Conservation (phyloP, 768 basidiomycete species). For the Phylloporus sp. region DNA sequence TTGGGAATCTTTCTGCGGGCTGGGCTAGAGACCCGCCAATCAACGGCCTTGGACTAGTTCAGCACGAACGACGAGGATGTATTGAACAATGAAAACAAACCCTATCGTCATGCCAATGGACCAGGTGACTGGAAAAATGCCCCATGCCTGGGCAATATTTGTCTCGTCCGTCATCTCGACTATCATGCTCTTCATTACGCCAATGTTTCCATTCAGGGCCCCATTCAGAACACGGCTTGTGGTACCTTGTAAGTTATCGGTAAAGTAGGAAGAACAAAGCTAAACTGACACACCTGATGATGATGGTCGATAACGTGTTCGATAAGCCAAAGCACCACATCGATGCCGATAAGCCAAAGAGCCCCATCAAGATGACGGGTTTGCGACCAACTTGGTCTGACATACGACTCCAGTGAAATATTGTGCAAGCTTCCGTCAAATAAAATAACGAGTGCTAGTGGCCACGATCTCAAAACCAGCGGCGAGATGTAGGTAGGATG, state of each 20-base stretch:
- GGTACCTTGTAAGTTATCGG: not conserved
- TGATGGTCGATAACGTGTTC: slow-evolving; percentile 41
- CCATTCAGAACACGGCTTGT: slow-evolving; percentile 44
- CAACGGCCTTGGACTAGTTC: slow-evolving; percentile 46
- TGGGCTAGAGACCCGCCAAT: slow-evolving; percentile 63
- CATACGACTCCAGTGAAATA: slow-evolving; percentile 47
- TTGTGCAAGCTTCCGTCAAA: slow-evolving; percentile 44
- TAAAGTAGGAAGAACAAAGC: not conserved
- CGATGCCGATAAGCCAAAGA: slow-evolving; percentile 42
- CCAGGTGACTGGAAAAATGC: slow-evolving; percentile 54
- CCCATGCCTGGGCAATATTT: slow-evolving; percentile 42
- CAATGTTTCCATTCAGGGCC: slow-evolving; percentile 54
- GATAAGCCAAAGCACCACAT: slow-evolving; percentile 50
- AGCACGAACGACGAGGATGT: not conserved
- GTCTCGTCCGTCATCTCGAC: slow-evolving; percentile 40
- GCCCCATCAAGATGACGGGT: slow-evolving; percentile 44
- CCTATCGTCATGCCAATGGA: slow-evolving; percentile 39
- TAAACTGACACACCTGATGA: slow-evolving; percentile 33
- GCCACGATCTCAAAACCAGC: not conserved
- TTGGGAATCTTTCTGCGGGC: slow-evolving; percentile 65
- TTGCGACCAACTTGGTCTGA: slow-evolving; percentile 50
- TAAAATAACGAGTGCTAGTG: slow-evolving; percentile 47
- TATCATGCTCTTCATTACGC: slow-evolving; percentile 45
- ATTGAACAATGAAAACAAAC: slow-evolving; percentile 28
- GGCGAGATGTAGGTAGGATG: not conserved